A percentile compares a stretch with the other conserved stretches of the same genome.
Conservation (phyloP, 495 filamentous ascomycete species). For the Arthonia radiata region DNA sequence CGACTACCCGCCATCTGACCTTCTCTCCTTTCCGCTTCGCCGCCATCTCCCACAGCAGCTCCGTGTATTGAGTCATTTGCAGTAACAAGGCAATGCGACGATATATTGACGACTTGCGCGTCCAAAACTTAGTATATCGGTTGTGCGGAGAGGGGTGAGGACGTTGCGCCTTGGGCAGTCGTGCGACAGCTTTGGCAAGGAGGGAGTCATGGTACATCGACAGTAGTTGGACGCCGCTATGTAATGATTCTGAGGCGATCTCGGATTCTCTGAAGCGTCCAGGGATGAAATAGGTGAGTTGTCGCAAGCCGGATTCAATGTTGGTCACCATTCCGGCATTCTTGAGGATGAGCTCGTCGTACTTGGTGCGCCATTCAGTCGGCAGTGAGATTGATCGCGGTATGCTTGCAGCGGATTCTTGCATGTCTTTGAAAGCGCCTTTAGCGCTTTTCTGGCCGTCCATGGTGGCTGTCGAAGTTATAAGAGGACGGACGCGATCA, state of each 20-base stretch:
- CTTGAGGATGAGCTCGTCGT: conserved; percentile 80
- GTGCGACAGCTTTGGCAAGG: conserved; percentile 38
- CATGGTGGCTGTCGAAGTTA: too few relatives aligned
- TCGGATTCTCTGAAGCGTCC: conserved; percentile 85
- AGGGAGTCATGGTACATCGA: conserved; percentile 87
- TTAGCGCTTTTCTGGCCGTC: too few relatives aligned
- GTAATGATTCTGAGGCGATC: conserved; percentile 81
- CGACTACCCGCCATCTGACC: conserved; percentile 69
- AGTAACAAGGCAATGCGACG: conserved; percentile 51
- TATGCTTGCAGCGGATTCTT: too few relatives aligned
- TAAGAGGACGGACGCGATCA: too few relatives aligned
- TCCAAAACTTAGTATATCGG: conserved; percentile 83
- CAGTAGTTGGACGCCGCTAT: conserved; percentile 67
- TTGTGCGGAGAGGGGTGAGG: conserved; percentile 41
- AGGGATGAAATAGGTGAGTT: conserved; percentile 85
- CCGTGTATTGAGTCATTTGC: conserved; percentile 79
- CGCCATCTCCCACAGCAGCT: conserved; percentile 65
- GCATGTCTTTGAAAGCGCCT: too few relatives aligned
- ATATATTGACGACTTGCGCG: conserved; percentile 46
- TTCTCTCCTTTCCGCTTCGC: conserved; percentile 63
- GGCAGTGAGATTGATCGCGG: too few relatives aligned
- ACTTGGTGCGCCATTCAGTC: conserved; percentile 52
- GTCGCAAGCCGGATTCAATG: conserved; percentile 77
- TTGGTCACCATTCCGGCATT: conserved; percentile 78
- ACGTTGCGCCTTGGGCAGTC: conserved; percentile 15